Evolutionary conservation across 257 asterid species (phyloP).

Genomic region (Echites panduratus): DNA sequence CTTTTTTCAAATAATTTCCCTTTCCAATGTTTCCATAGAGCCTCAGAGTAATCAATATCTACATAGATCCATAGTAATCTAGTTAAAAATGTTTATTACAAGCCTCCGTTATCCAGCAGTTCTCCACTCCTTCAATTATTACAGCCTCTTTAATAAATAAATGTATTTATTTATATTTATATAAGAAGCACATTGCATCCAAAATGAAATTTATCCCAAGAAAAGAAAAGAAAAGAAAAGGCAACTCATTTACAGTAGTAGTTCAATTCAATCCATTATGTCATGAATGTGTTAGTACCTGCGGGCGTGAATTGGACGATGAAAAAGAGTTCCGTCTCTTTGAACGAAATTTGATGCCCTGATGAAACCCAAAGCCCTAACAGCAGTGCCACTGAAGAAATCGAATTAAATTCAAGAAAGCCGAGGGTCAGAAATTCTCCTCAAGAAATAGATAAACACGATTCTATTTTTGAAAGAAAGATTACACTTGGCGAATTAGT

Average conservation of each 20-base stretch:
- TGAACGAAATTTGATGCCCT: conserved; percentile 34
- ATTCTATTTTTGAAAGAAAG: neutral
- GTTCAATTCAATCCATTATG: neutral
- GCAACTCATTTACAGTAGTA: neutral
- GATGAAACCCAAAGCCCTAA: conserved; percentile 37
- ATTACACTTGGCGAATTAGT: conserved; percentile 35
- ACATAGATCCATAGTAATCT: neutral
- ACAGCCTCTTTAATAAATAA: neutral
- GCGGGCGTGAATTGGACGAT: conserved; percentile 36
- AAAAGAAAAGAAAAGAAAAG: neutral
- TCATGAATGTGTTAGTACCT: conserved; percentile 30
- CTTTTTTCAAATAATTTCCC: neutral
- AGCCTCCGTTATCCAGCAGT: neutral
- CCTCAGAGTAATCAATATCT: neutral
- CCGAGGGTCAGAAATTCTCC: neutral
- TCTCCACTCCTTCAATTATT: neutral
- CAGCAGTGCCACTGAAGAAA: conserved; percentile 40
- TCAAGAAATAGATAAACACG: neutral
- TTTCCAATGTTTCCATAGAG: neutral
- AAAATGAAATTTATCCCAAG: neutral
- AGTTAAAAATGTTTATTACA: neutral
- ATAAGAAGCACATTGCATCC: neutral
- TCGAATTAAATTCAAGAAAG: conserved; percentile 17
- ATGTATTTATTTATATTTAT: too few relatives aligned
- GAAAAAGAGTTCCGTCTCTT: conserved; percentile 16